These are phyloP conservation scores for Schizochytrium sp. DNA, from an alignment of 108 stramenopile species.

Conservation along the genomic window DNA sequence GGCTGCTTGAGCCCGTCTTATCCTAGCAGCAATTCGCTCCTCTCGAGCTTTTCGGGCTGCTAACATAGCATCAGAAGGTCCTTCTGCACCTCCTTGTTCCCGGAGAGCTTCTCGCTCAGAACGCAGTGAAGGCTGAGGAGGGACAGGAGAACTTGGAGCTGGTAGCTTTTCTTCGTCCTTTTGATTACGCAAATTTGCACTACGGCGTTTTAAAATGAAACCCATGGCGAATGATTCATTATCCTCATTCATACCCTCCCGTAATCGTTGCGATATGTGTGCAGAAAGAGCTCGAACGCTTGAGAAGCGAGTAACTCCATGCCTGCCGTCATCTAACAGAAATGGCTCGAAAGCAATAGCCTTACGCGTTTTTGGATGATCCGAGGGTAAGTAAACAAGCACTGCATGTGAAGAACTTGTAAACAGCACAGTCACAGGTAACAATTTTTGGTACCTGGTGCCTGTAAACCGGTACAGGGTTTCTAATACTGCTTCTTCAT, in stretches of 20 bases:
- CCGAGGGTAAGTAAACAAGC: conserved; percentile 51
- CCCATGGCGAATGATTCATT: neutral
- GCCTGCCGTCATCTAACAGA: neutral
- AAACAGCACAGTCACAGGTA: conserved; percentile 14
- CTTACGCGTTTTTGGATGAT: conserved; percentile 43
- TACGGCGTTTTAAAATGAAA: neutral
- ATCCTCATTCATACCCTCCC: neutral
- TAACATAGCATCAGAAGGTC: neutral
- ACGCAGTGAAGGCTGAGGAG: too few relatives aligned
- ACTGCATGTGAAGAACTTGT: too few relatives aligned
- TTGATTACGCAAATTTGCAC: neutral
- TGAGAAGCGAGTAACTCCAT: neutral
- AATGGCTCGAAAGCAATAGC: conserved; percentile 36
- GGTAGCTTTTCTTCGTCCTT: too few relatives aligned
- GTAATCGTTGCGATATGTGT: neutral
- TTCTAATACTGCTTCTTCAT: conserved; percentile 33
- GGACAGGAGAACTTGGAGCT: too few relatives aligned
- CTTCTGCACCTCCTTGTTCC: neutral
- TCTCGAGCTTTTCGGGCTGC: conserved; percentile 17
- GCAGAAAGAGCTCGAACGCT: conserved; percentile 14
- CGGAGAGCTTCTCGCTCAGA: neutral
- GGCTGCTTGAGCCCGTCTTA: neutral
- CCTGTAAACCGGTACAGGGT: conserved; percentile 52
- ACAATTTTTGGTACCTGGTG: conserved; percentile 6
- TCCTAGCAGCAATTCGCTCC: neutral